Conservation (phyloP, 805 yeast species). For the Kluyveromyces starmeri region DNA sequence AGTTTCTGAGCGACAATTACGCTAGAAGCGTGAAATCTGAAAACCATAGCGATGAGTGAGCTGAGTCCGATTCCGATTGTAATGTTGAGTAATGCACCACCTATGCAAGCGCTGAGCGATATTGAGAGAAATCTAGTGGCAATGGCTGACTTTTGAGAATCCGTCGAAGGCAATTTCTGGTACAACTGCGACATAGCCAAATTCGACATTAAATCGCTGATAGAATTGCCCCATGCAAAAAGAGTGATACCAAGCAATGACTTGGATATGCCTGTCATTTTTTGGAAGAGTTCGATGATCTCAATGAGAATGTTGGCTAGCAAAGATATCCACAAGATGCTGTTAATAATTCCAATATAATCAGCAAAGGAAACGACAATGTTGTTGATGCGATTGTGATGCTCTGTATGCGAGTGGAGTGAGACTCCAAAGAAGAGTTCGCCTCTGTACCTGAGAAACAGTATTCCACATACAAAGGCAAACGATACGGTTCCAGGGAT, state of each 20-base stretch:
- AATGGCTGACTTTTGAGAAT: constrained; percentile 12
- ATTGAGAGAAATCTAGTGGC: constrained; percentile 69
- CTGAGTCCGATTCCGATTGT: constrained; percentile 77
- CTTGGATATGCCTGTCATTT: constrained; percentile 45
- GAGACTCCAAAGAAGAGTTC: constrained; percentile 8
- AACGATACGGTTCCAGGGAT: constrained; percentile 1
- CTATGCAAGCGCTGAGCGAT: constrained; percentile 91
- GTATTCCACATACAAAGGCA: not conserved
- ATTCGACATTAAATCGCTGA: constrained; percentile 85
- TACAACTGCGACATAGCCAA: constrained; percentile 63
- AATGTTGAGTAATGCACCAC: constrained; percentile 78
- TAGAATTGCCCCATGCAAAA: constrained; percentile 88
- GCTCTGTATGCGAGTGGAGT: constrained; percentile 2
- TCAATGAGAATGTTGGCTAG: constrained; percentile 30
- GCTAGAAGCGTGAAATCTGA: constrained; percentile 12
- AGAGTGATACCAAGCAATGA: constrained; percentile 86
- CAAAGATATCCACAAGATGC: constrained; percentile 27
- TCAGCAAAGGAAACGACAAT: constrained; percentile 10
- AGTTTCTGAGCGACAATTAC: not conserved
- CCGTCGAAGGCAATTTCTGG: constrained; percentile 18
- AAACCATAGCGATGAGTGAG: constrained; percentile 41
- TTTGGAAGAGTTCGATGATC: constrained; percentile 27
- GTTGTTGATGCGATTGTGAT: not conserved
- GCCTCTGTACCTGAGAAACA: not conserved
- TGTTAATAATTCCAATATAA: constrained; percentile 23